Evolutionary conservation across 2,329 filamentous ascomycete species (phyloP).

Genomic region (Aaosphaeria arxii): DNA sequence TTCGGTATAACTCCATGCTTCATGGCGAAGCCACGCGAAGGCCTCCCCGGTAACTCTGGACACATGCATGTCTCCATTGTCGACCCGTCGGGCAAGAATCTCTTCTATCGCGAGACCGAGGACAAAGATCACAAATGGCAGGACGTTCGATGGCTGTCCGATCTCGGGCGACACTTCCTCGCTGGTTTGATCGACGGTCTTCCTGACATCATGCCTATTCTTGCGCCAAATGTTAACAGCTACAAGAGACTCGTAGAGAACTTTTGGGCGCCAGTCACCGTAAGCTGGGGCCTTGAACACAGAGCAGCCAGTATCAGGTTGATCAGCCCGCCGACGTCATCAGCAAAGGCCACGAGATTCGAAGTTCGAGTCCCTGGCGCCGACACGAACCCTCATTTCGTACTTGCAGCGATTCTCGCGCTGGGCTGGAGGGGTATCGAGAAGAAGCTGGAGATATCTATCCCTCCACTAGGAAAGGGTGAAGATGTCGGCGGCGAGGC

Average conservation of each 20-base stretch:
- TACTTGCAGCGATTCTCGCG: constrained; percentile 81
- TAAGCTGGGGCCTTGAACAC: constrained; percentile 95
- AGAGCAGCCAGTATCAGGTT: constrained; percentile 86
- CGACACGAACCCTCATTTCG: constrained; percentile 85
- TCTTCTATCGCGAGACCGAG: constrained; percentile 70
- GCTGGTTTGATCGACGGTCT: constrained; percentile 86
- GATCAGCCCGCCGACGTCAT: constrained; percentile 83
- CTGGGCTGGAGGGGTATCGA: constrained; percentile 89
- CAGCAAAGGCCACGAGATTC: constrained; percentile 82
- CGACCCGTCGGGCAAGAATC: constrained; percentile 75
- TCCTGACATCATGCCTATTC: constrained; percentile 90
- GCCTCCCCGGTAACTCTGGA: constrained; percentile 89
- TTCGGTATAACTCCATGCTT: constrained; percentile 95
- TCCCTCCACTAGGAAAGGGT: constrained; percentile 80
- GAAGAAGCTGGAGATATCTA: constrained; percentile 80
- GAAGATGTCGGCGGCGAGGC: constrained; percentile 71
- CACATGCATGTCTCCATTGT: constrained; percentile 94
- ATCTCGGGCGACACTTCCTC: constrained; percentile 87
- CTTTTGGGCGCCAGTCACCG: constrained; percentile 97
- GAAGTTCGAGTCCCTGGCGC: constrained; percentile 94
- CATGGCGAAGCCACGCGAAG: constrained; percentile 95
- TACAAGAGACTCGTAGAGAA: constrained; percentile 99
- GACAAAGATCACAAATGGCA: constrained; percentile 61
- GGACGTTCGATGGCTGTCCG: constrained; percentile 74
- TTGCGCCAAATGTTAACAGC: constrained; percentile 93